phyloP scores from a whole-genome alignment of 768 basidiomycete species.

The Sarcodon aspratus region DNA sequence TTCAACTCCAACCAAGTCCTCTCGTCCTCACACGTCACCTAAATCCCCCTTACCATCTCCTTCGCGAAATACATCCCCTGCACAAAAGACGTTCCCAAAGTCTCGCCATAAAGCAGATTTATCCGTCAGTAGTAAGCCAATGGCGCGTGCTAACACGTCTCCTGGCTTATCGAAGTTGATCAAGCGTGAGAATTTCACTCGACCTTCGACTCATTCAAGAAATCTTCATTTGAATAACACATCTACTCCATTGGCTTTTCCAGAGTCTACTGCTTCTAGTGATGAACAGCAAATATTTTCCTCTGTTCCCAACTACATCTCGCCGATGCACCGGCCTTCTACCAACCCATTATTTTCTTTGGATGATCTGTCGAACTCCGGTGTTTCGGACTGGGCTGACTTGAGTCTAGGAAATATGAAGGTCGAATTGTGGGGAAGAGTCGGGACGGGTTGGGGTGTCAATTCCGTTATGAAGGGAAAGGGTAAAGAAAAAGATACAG shows the following conservation, averaged over 20 bases:
- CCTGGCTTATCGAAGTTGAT: background rate
- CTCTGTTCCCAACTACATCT: conserved; percentile 56
- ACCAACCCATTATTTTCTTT: conserved; percentile 70
- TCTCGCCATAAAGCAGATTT: background rate
- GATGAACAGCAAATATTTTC: conserved; percentile 2
- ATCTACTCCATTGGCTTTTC: background rate
- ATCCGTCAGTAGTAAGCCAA: background rate
- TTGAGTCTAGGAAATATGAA: conserved; percentile 38
- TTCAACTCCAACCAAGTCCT: conserved; percentile 6
- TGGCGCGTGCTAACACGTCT: background rate
- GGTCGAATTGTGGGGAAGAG: conserved; percentile 49
- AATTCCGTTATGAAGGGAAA: conserved; percentile 16
- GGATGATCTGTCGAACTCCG: conserved; percentile 36
- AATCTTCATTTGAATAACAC: background rate
- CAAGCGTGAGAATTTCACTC: background rate
- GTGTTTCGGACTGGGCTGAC: conserved; percentile 46
- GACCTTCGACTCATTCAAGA: background rate
- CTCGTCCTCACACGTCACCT: background rate
- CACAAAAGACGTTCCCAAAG: background rate
- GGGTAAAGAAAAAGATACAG: conserved; percentile 34
- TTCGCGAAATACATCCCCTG: no score
- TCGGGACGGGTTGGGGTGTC: conserved; percentile 13
- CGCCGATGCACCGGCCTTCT: conserved; percentile 70
- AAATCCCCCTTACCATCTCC: background rate
- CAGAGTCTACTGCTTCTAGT: background rate